Percentiles rank a stretch among this genome's conserved stretches.
These are phyloP conservation scores for Nidularia sp. DNA, from an alignment of 768 basidiomycete genomes.

Conservation along the genomic window DNA sequence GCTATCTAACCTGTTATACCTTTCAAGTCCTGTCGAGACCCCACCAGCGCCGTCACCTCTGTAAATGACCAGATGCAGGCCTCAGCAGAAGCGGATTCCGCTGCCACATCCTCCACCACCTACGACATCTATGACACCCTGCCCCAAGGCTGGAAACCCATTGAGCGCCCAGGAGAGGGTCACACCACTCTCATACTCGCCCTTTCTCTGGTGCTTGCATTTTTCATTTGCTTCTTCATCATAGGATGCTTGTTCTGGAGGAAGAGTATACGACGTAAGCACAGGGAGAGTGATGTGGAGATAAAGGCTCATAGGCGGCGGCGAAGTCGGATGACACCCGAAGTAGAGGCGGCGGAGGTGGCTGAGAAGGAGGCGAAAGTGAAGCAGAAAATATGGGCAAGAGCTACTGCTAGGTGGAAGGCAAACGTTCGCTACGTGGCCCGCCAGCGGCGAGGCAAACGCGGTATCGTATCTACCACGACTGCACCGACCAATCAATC, in stretches of 20 bases:
- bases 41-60: slow-evolving; percentile 17
- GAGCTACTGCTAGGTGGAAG: slow-evolving; percentile 67
- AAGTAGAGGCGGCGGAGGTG: slow-evolving; percentile 25
- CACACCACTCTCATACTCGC: slow-evolving; percentile 49
- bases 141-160: slow-evolving; percentile 50
- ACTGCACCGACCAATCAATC: slow-evolving; percentile 22
- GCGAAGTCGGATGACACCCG: slow-evolving; percentile 10
- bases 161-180: slow-evolving; percentile 8
- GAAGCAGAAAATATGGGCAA: slow-evolving; percentile 60
- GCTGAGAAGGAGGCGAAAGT: slow-evolving; percentile 41
- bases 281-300: slow-evolving; percentile 46
- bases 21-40: slow-evolving; percentile 17
- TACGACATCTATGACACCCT: slow-evolving; percentile 33
- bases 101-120: slow-evolving; percentile 13
- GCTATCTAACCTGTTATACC: neutral
- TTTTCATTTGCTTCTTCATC: slow-evolving; percentile 58
- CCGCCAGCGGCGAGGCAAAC: slow-evolving; percentile 51
- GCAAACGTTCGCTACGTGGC: slow-evolving; percentile 58
- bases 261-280: slow-evolving; percentile 28
- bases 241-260: slow-evolving; percentile 61
- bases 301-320: slow-evolving; percentile 31
- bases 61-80: slow-evolving; percentile 29
- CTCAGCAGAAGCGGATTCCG: slow-evolving; percentile 8
- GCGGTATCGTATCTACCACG: slow-evolving; percentile 16
- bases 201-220: slow-evolving; percentile 60